Base-by-base conservation (phyloP, 805 yeast genomes). In the Cyberlindnera mycetangii region DNA sequence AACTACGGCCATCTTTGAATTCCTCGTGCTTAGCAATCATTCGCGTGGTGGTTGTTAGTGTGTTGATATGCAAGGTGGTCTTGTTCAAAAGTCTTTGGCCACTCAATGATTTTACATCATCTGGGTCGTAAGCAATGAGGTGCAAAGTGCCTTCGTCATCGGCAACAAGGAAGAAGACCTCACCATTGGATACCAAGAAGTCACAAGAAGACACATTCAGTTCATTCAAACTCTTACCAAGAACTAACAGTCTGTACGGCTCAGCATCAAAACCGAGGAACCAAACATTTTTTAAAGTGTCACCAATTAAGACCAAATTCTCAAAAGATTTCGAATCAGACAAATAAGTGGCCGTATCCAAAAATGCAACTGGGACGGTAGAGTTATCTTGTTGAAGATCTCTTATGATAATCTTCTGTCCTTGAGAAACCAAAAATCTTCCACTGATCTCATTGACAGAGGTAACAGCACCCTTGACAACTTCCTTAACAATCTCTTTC, bases 231-330 rank as follows among this genome's bases (percentile, higher is more conserved):
- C 90, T 96, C 59, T 84, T 86, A 8, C 95, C 90, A 41, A 93
- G 63, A 45, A 76, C 64, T 15, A 89, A 71, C 82, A 92, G 81
- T 51, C 97, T 70, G 61, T 87, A 90, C 1, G 99, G 99, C 56
- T 92, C 97, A 2, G 95, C 92, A 62, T 89, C 96, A 66, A 89
- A 90, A 1, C 97, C 97, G 22, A 83, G 81, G 45, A 93, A 71
- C 70, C 89, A 81, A 4, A 88, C 71, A 53, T 89, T 79, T 54
- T 86, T 84, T 64, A 81, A 72, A 0, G 87, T 70, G 63, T 93
- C 99, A 16, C 95, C 95, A 15, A 89, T 65, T 2, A 89, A 56
- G n/a, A 92, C 61, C 55, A 92, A 67, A 61, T 90, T 88, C 32
- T 95, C 90, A 60, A 89, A 79, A 51, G 89, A 74, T 64, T 90